Percentiles rank a stretch among this genome's conserved stretches.
phyloP scores from a whole-genome alignment of 805 yeast species.

The Schwanniomyces polymorphus region DNA sequence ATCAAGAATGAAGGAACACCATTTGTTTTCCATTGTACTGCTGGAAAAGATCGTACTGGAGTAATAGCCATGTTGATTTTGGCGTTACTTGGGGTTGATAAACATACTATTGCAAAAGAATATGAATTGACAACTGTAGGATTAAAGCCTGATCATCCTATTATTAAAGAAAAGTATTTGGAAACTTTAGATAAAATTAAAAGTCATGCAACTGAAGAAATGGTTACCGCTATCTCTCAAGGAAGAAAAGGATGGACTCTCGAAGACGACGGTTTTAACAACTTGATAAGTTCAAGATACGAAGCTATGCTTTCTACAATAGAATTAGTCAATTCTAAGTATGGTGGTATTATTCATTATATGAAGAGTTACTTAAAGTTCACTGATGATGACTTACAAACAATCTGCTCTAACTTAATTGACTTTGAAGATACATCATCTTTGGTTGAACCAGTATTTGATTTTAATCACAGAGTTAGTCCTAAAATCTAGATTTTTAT shows the following conservation, averaged over 20 bases:
- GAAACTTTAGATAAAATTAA: constrained; percentile 30
- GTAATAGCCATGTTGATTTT: constrained; percentile 67
- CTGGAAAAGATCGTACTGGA: constrained; percentile 88
- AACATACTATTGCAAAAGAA: constrained; percentile 65
- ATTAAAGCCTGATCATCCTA: constrained; percentile 47
- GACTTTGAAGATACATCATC: not conserved
- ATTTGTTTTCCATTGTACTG: constrained; percentile 74
- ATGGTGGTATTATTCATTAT: constrained; percentile 56
- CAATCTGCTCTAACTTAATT: constrained; percentile 9
- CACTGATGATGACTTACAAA: constrained; percentile 41
- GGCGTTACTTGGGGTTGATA: constrained; percentile 63
- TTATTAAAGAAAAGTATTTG: constrained; percentile 34
- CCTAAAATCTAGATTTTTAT: not conserved
- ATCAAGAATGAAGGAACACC: constrained; percentile 50
- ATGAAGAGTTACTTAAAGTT: constrained; percentile 45
- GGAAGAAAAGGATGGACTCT: constrained; percentile 44
- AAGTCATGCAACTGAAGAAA: constrained; percentile 20
- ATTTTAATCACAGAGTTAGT: constrained; percentile 6
- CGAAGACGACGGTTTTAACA: constrained; percentile 54
- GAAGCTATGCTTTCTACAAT: constrained; percentile 71
- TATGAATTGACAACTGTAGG: constrained; percentile 76
- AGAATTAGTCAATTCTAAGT: constrained; percentile 49
- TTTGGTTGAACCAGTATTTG: not conserved
- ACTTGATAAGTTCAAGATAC: constrained; percentile 61
- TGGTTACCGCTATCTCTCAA: constrained; percentile 21